Percentiles rank a stretch among this genome's conserved stretches.
These are phyloP conservation scores for Xylariaceae sp. DNA, from an alignment of 2,329 filamentous ascomycete species.

Conservation along the genomic window DNA sequence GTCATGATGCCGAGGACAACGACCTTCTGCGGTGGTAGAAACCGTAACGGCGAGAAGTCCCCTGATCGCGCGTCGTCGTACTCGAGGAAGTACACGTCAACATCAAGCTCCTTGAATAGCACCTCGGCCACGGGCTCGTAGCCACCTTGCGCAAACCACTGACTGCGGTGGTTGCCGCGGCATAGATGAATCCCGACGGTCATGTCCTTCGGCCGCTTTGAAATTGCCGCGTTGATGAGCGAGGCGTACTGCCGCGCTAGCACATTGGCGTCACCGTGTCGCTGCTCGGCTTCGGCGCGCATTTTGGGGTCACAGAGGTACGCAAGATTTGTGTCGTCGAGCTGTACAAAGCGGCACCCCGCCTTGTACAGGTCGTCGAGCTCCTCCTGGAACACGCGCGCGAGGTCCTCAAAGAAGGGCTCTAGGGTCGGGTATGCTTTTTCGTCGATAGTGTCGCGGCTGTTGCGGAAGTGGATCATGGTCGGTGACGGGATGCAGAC, in stretches of 20 bases:
- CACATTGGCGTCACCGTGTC: conserved; percentile 56
- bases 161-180: conserved; percentile 62
- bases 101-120: conserved; percentile 62
- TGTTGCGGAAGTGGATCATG: conserved; percentile 67
- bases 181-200: conserved; percentile 63
- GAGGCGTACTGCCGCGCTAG: conserved; percentile 59
- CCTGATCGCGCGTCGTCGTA: conserved; percentile 63
- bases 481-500: conserved; percentile 65
- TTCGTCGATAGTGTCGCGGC: conserved; percentile 58
- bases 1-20: conserved; percentile 63
- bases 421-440: conserved; percentile 61
- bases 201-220: conserved; percentile 59
- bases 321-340: conserved; percentile 66
- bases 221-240: conserved; percentile 61
- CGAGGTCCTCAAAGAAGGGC: conserved; percentile 62
- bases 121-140: conserved; percentile 65
- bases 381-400: conserved; percentile 62
- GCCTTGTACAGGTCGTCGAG: conserved; percentile 57
- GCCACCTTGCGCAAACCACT: conserved; percentile 64
- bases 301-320: conserved; percentile 64
- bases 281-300: conserved; percentile 58
- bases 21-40: conserved; percentile 59
- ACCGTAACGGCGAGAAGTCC: conserved; percentile 61
- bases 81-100: conserved; percentile 66
- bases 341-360: conserved; percentile 62